Base-by-base conservation (phyloP, 2,329 filamentous ascomycete species). In the Fonsecaea erecta region DNA sequence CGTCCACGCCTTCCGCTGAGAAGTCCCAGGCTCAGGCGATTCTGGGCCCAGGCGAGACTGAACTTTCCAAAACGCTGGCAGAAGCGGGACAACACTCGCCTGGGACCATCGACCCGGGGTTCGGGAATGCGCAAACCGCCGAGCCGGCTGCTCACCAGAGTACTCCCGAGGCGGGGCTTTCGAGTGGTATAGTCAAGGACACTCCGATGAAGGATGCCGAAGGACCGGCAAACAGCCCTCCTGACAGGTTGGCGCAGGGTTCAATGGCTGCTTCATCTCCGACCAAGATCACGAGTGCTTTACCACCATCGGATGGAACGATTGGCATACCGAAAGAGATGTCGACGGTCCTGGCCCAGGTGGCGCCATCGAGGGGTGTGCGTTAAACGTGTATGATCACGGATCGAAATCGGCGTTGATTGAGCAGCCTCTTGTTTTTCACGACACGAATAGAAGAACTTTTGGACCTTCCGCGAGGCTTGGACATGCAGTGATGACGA, bases 1-100 rank as follows among this genome's bases (percentile, higher is more conserved):
- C 74, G 14, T 67, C 68, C 11, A 78, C 79, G 0, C 78, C 79
- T 6, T 76, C 76, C 0, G 72, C 74, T 4, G 80, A 82, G 62
- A 82, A 79, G 65, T 62, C 73, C n/a, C 77, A 75, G 46, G 59
- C 69, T 2, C 75, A 75, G 53, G 68, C 70, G 21, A 60, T 51
- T 32, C 35, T 65, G 14, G 52, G 37, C n/a, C 32, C 30, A 30
- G 54, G 30, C 11, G 66, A 66, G 7, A 28, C 18, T 14, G 60
- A 66, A 2, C 32, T 21, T 14, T 12, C 52, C 8, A 61, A 64
- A 52, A 58, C 53, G 16, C 21, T 34, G 16, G 61, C 57, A 32
- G 51, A 62, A 34, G 57, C 67, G 46, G 43, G 28, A n/a, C 58
- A 63, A n/a, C 53, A 37, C 6, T 65, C 68, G 1, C 56, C 55